These are phyloP conservation scores for Medicago ruthenica DNA, from an alignment of 306 rosid genomes.

Conservation along the genomic window DNA sequence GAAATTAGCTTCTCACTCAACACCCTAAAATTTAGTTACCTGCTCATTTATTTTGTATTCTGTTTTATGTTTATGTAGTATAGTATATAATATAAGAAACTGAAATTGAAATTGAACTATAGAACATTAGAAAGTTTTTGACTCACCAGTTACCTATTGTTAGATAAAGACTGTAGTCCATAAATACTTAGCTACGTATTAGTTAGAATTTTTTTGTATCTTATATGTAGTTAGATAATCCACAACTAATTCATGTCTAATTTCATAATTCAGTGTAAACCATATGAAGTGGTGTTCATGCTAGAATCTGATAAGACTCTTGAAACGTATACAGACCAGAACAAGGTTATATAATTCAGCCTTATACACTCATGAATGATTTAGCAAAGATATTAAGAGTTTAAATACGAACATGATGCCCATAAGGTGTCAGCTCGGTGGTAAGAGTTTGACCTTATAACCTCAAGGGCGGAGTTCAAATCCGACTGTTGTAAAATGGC, in stretches of 20 bases:
- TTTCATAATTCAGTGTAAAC: neutral
- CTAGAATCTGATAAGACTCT: neutral
- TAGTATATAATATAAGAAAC: neutral
- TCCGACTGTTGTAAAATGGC: neutral
- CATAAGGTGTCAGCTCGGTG: neutral
- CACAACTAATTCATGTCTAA: neutral
- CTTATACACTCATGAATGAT: neutral
- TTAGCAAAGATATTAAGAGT: neutral
- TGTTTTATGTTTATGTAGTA: neutral
- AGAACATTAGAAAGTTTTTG: conserved; percentile 28
- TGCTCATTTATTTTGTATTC: neutral
- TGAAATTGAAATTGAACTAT: neutral
- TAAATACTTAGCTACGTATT: neutral
- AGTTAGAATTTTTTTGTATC: neutral
- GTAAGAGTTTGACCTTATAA: neutral
- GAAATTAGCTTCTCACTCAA: neutral
- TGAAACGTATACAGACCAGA: neutral
- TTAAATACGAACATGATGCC: neutral
- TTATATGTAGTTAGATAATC: neutral
- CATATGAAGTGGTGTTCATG: neutral
- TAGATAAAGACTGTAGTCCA: neutral
- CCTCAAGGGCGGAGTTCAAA: neutral
- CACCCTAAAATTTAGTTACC: neutral
- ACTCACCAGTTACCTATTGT: conserved; percentile 4
- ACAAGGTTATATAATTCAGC: neutral